These are phyloP conservation scores for Fusarium sp. DNA, from an alignment of 2,329 filamentous ascomycete species.

Conservation along the genomic window DNA sequence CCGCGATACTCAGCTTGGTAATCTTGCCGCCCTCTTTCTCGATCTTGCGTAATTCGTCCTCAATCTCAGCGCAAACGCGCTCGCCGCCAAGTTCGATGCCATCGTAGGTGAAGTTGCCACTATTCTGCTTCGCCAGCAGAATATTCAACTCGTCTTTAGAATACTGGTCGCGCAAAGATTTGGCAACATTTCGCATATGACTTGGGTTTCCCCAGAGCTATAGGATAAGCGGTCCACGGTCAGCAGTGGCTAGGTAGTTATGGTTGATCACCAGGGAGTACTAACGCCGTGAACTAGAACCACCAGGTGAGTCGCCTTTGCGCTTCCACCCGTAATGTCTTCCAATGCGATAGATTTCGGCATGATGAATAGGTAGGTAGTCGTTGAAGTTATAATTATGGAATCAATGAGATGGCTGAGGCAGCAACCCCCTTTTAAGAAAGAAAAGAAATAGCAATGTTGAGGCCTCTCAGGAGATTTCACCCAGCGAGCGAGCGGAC, in stretches of 20 bases:
- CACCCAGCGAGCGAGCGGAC: conserved; percentile 34
- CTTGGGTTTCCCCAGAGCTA: conserved; percentile 82
- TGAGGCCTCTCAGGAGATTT: conserved; percentile 36
- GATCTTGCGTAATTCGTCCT: conserved; percentile 67
- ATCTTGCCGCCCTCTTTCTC: conserved; percentile 73
- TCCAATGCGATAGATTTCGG: conserved; percentile 20
- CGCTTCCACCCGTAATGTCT: conserved; percentile 59
- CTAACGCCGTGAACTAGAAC: conserved; percentile 80
- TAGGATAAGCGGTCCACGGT: conserved; percentile 25
- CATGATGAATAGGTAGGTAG: conserved; percentile 30
- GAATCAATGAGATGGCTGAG: not conserved
- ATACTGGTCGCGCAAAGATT: conserved; percentile 68
- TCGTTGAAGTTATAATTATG: not conserved
- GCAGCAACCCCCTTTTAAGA: conserved; percentile 1
- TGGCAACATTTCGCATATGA: conserved; percentile 75
- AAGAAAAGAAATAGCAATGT: conserved; percentile 19
- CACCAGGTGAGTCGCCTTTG: conserved; percentile 73
- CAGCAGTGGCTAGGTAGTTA: conserved; percentile 35
- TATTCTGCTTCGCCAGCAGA: conserved; percentile 76
- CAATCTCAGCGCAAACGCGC: conserved; percentile 72
- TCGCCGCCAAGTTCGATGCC: conserved; percentile 74
- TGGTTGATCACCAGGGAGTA: conserved; percentile 34
- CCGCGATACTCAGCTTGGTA: conserved; percentile 83
- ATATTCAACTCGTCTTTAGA: conserved; percentile 72
- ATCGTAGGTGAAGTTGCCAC: conserved; percentile 76